A percentile compares a stretch with the other conserved stretches of the same genome.
Evolutionary conservation across 495 filamentous ascomycete species (phyloP).

Genomic region (Xylaria sp.): DNA sequence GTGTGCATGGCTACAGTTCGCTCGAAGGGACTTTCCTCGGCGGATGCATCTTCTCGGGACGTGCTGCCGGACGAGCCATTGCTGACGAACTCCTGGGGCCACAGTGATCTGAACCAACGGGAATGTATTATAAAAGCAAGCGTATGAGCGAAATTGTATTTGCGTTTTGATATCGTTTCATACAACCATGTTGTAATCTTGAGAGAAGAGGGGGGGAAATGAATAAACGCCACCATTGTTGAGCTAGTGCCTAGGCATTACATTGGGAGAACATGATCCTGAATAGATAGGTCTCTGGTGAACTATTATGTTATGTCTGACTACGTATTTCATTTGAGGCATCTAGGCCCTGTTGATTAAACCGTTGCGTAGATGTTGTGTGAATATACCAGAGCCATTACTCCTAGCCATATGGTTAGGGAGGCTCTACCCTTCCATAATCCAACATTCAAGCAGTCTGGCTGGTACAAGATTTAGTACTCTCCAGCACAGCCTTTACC

Average conservation of each 20-base stretch:
- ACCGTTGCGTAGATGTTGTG: not conserved
- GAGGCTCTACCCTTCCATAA: not conserved
- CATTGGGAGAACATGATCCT: not conserved
- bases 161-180: not conserved
- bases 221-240: not conserved
- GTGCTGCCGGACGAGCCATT: conserved; percentile 54
- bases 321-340: not conserved
- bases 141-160: not conserved
- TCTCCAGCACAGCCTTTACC: conserved; percentile 94
- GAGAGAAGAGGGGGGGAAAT: not conserved
- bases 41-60: conserved; percentile 59
- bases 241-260: not conserved
- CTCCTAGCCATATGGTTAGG: not conserved
- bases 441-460: not conserved
- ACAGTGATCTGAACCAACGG: not conserved
- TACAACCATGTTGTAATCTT: not conserved
- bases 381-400: not conserved
- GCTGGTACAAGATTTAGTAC: conserved; percentile 46
- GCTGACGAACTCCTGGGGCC: conserved; percentile 46
- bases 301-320: not conserved
- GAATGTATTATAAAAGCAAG: not conserved
- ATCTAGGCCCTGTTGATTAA: not conserved
- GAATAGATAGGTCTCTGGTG: not conserved
- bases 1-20: conserved; percentile 59
- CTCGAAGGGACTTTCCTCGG: conserved; percentile 59